Evolutionary conservation across 2,329 filamentous ascomycete genomes (phyloP).

Genomic region (Gremmenia infestans): DNA sequence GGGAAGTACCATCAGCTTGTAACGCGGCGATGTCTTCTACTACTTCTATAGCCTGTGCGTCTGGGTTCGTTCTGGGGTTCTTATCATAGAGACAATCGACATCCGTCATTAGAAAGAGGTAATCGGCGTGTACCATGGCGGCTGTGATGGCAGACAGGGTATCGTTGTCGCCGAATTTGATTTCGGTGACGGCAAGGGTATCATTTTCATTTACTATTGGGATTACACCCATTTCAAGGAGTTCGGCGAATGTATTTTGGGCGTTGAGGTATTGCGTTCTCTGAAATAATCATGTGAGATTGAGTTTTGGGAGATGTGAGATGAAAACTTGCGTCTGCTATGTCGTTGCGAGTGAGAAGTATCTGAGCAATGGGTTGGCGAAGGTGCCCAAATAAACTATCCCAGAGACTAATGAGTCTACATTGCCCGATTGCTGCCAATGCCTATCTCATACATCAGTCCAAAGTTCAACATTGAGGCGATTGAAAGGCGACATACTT

Average conservation of each 20-base stretch:
- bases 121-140: slow-evolving; percentile 94
- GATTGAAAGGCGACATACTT: slow-evolving; percentile 45
- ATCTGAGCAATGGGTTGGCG: slow-evolving; percentile 92
- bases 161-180: slow-evolving; percentile 99
- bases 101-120: slow-evolving; percentile 97
- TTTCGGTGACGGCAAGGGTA: slow-evolving; percentile 92
- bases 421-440: slow-evolving; percentile 95
- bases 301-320: background rate
- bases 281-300: slow-evolving; percentile 38
- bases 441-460: slow-evolving; percentile 46
- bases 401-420: slow-evolving; percentile 91
- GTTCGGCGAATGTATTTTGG: slow-evolving; percentile 86
- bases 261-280: slow-evolving; percentile 93
- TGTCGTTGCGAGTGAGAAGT: slow-evolving; percentile 89
- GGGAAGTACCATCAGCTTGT: slow-evolving; percentile 64
- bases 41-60: slow-evolving; percentile 85
- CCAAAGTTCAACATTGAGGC: background rate
- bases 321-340: slow-evolving; percentile 67
- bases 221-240: slow-evolving; percentile 91
- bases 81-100: slow-evolving; percentile 97
- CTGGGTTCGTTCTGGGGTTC: slow-evolving; percentile 79
- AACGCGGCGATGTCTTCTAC: slow-evolving; percentile 83
- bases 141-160: slow-evolving; percentile 94
- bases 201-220: slow-evolving; percentile 99
- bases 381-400: slow-evolving; percentile 82